Percentiles rank a stretch among this genome's conserved stretches.
These are phyloP conservation scores for Tetrapyrgos nigripes DNA, from an alignment of 1,284 basidiomycete species.

Conservation along the genomic window DNA sequence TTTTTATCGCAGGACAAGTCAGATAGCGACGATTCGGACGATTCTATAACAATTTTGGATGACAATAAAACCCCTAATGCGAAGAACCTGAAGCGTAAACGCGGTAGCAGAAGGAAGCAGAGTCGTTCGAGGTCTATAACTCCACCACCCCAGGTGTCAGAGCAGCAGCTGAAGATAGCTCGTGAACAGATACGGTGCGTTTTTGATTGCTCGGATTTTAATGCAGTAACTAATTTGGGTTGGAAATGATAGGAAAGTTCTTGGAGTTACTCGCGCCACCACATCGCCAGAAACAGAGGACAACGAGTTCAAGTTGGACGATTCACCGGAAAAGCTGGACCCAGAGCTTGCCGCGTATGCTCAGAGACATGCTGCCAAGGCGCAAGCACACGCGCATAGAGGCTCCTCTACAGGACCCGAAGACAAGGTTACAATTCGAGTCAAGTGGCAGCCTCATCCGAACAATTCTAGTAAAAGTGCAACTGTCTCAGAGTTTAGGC, in stretches of 20 bases:
- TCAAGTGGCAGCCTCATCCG: conserved; percentile 72
- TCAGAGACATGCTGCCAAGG: conserved; percentile 36
- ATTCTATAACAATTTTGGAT: conserved; percentile 40
- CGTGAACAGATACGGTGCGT: conserved; percentile 63
- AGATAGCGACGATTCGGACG: conserved; percentile 54
- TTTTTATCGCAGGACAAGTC: conserved; percentile 40
- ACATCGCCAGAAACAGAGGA: conserved; percentile 47
- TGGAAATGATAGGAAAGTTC: conserved; percentile 48
- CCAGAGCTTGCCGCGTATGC: conserved; percentile 68
- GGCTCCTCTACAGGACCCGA: conserved; percentile 26
- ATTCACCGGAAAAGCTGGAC: conserved; percentile 56
- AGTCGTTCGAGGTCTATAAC: conserved; percentile 75
- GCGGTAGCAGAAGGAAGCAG: conserved; percentile 37
- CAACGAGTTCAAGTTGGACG: conserved; percentile 40
- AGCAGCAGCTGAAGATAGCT: conserved; percentile 56
- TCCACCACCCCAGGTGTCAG: conserved; percentile 67
- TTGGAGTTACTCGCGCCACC: conserved; percentile 47
- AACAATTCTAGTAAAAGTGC: conserved; percentile 45
- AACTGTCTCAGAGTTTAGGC: conserved; percentile 55
- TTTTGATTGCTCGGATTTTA: not conserved
- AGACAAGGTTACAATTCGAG: conserved; percentile 54
- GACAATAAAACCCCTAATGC: conserved; percentile 33
- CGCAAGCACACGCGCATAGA: conserved; percentile 17
- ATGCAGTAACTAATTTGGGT: not conserved
- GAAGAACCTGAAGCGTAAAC: conserved; percentile 45